Conservation (phyloP, 495 filamentous ascomycete genomes). For the Niebla homalea region DNA sequence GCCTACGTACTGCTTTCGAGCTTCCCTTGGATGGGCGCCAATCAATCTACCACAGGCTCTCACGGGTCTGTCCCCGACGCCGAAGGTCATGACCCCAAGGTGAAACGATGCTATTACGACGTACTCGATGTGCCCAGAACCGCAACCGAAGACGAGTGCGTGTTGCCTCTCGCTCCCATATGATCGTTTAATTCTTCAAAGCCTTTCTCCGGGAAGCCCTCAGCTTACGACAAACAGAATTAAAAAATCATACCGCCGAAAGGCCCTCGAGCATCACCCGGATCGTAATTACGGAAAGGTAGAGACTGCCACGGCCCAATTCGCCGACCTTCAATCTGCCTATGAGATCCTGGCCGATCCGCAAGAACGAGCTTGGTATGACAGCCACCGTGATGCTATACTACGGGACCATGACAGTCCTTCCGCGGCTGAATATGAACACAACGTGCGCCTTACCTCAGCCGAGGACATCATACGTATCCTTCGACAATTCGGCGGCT, state of each 20-base stretch:
- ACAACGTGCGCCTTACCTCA: slow-evolving; percentile 58
- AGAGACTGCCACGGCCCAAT: slow-evolving; percentile 67
- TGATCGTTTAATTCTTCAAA: not conserved
- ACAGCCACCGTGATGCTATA: slow-evolving; percentile 79
- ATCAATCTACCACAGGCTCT: slow-evolving; percentile 48
- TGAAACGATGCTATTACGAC: slow-evolving; percentile 85
- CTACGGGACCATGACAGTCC: slow-evolving; percentile 43
- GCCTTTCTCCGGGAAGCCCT: too few relatives aligned
- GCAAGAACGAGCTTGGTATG: slow-evolving; percentile 95
- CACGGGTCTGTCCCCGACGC: slow-evolving; percentile 9
- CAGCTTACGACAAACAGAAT: slow-evolving; percentile 40
- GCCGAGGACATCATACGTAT: slow-evolving; percentile 60
- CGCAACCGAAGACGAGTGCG: slow-evolving; percentile 76
- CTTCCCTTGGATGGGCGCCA: slow-evolving; percentile 53
- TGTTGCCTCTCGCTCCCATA: not conserved
- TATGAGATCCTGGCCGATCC: slow-evolving; percentile 92
- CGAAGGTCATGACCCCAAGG: slow-evolving; percentile 15
- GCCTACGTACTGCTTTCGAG: too few relatives aligned
- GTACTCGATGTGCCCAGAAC: slow-evolving; percentile 58
- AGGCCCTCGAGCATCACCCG: slow-evolving; percentile 86
- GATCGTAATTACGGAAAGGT: slow-evolving; percentile 86
- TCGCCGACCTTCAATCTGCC: slow-evolving; percentile 83
- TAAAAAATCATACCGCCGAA: slow-evolving; percentile 81
- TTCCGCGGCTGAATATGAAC: slow-evolving; percentile 36
- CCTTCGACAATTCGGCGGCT: slow-evolving; percentile 61